Evolutionary conservation across 2,329 filamentous ascomycete species (phyloP).

Genomic region (Paecilomyces variotii): DNA sequence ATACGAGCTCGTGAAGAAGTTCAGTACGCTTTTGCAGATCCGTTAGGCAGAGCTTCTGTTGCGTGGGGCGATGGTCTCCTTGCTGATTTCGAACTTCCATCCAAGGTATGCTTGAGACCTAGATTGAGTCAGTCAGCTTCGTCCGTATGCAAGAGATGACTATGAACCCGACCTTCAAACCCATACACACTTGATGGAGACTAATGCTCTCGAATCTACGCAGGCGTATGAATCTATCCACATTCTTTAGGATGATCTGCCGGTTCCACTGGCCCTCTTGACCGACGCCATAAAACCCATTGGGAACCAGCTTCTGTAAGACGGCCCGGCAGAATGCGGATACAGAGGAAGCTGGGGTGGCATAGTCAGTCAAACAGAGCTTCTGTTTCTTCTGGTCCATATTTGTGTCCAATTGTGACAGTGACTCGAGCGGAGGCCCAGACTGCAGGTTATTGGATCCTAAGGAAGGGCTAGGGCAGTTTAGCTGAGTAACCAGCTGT

Average conservation of each 20-base stretch:
- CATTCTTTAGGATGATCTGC: constrained; percentile 50
- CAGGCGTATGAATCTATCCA: constrained; percentile 71
- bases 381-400: constrained; percentile 9
- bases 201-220: constrained; percentile 74
- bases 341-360: constrained; percentile 60
- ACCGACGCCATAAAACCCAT: constrained; percentile 62
- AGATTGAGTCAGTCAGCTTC: constrained; percentile 1
- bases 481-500: background rate
- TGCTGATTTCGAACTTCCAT: constrained; percentile 47
- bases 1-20: constrained; percentile 75
- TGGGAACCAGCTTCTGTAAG: constrained; percentile 63
- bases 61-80: constrained; percentile 12
- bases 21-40: constrained; percentile 71
- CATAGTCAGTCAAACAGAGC: constrained; percentile 53
- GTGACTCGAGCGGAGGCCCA: constrained; percentile 6
- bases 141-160: background rate
- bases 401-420: constrained; percentile 1
- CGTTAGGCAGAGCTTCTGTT: constrained; percentile 55
- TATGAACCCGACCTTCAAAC: constrained; percentile 54
- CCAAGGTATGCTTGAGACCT: constrained; percentile 68
- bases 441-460: background rate
- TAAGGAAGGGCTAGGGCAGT: background rate
- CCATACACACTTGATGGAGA: constrained; percentile 69
- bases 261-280: constrained; percentile 53
- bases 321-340: constrained; percentile 82